Base-by-base conservation (phyloP, 2,329 filamentous ascomycete species). In the Phaeosphaeriaceae sp. region DNA sequence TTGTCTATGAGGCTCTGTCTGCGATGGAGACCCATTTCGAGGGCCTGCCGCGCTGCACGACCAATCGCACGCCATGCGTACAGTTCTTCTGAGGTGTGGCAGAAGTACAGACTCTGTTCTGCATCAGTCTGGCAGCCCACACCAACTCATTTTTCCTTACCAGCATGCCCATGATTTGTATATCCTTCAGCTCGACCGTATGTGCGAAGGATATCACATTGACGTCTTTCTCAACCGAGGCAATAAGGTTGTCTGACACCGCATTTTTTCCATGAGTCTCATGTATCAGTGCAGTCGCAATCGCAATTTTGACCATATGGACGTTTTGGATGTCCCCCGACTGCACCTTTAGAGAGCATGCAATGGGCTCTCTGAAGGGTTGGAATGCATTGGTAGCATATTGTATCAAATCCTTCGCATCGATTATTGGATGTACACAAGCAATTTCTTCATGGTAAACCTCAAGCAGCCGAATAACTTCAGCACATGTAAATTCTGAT, bases 91-190 rank as follows among this genome's bases (percentile, higher is more conserved):
- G 61, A 57, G 2, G 58, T 62, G 22, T 68, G 66, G 33, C 57
- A 65, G 20, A 63, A 68, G 41, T 68, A 68, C 3, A 68, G 36
- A 44, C 66, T 67, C 60, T 57, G 22, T 17, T 2, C 7, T 9
- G 27, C 5, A 20, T 5, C 49, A 48, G 54, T 42, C 22, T 44
- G n/a, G n/a, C 4, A n/a, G n/a, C n/a, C n/a, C n/a, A n/a, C n/a
- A n/a, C n/a, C n/a, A n/a, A n/a, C n/a, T n/a, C n/a, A n/a, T n/a
- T n/a, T n/a, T n/a, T n/a, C n/a, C 47, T 42, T 42, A 58, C 56
- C 31, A 68, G 54, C 66, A 68, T 68, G 1, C 60, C 61, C 57
- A 66, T 61, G n/a, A 68, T 62, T 40, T 68, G 66, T 19, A 68
- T 53, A 21, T 68, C 64, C 41, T 67, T 67, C 1, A 68, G 44